Conservation (phyloP, 257 asterid genomes). For the Rhazya stricta region DNA sequence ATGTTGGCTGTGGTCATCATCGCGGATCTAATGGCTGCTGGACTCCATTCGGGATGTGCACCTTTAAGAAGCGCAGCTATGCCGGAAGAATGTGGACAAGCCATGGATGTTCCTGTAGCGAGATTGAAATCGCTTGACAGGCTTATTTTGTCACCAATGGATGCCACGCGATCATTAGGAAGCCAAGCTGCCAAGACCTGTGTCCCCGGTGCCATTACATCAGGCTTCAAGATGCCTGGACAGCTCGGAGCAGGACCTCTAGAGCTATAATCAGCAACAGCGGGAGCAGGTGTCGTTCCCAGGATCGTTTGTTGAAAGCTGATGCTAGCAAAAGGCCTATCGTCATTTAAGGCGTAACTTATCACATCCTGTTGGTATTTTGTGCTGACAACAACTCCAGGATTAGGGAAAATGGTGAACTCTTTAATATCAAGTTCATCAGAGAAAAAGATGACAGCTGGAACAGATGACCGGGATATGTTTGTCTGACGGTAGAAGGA, state of each 20-base stretch:
- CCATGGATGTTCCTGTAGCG: slow-evolving; percentile 38
- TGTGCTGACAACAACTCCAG: slow-evolving; percentile 8
- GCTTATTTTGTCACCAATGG: neutral
- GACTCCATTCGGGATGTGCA: slow-evolving; percentile 41
- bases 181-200: slow-evolving; percentile 33
- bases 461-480: neutral
- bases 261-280: slow-evolving; percentile 17
- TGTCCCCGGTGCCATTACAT: slow-evolving; percentile 41
- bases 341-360: neutral
- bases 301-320: slow-evolving; percentile 13
- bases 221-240: slow-evolving; percentile 37
- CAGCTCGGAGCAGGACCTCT: slow-evolving; percentile 37
- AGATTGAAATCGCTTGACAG: slow-evolving; percentile 17
- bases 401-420: neutral
- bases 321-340: slow-evolving; percentile 6
- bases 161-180: neutral
- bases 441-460: slow-evolving; percentile 16
- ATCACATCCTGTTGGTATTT: slow-evolving; percentile 5
- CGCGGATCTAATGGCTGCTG: slow-evolving; percentile 41
- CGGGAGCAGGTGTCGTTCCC: slow-evolving; percentile 12
- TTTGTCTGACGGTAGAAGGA: neutral
- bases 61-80: slow-evolving; percentile 41
- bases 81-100: slow-evolving; percentile 43
- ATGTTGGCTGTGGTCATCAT: slow-evolving; percentile 40
- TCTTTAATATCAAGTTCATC: neutral